A percentile compares a stretch with the other conserved stretches of the same genome.
Conservation (phyloP, 2,329 filamentous ascomycete species). For the Alternaria hordeiaustralica region DNA sequence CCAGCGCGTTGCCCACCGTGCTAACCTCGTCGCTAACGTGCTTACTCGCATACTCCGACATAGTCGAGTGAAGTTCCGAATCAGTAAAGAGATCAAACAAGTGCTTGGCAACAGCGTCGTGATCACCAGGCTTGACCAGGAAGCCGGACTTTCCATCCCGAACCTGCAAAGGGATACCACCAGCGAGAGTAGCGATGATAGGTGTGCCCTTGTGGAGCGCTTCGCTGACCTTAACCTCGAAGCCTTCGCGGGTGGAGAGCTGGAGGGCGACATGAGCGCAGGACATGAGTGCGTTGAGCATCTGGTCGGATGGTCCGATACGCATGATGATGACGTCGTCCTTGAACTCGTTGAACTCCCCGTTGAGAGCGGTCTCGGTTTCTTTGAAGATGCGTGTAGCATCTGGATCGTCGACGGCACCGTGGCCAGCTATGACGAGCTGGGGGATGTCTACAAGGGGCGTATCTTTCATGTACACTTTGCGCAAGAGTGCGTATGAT, state of each 20-base stretch:
- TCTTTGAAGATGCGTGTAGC: slow-evolving; percentile 74
- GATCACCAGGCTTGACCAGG: slow-evolving; percentile 74
- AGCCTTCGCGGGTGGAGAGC: slow-evolving; percentile 81
- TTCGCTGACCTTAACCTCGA: slow-evolving; percentile 87
- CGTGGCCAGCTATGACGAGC: slow-evolving; percentile 78
- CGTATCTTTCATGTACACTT: slow-evolving; percentile 62
- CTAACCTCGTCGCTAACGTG: slow-evolving; percentile 82
- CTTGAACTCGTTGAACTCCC: slow-evolving; percentile 56
- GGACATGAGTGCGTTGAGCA: slow-evolving; percentile 77
- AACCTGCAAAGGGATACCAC: slow-evolving; percentile 83
- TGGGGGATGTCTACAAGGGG: slow-evolving; percentile 65
- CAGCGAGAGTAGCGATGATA: slow-evolving; percentile 75
- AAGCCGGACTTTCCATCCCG: slow-evolving; percentile 75
- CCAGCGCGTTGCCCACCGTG: slow-evolving; percentile 78
- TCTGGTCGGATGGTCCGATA: slow-evolving; percentile 77
- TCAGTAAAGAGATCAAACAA: slow-evolving; percentile 72
- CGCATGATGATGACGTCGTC: slow-evolving; percentile 76
- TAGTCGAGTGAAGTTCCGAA: slow-evolving; percentile 67
- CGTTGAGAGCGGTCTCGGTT: slow-evolving; percentile 71
- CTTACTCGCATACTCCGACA: slow-evolving; percentile 67
- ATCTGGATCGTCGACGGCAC: slow-evolving; percentile 82
- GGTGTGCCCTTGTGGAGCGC: slow-evolving; percentile 81
- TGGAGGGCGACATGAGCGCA: slow-evolving; percentile 77
- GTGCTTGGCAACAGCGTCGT: slow-evolving; percentile 70
- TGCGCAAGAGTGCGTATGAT: slow-evolving; percentile 75